Percentiles rank a stretch among this genome's conserved stretches.
phyloP scores from a whole-genome alignment of 768 basidiomycete species.

The Mycena leptocephala region DNA sequence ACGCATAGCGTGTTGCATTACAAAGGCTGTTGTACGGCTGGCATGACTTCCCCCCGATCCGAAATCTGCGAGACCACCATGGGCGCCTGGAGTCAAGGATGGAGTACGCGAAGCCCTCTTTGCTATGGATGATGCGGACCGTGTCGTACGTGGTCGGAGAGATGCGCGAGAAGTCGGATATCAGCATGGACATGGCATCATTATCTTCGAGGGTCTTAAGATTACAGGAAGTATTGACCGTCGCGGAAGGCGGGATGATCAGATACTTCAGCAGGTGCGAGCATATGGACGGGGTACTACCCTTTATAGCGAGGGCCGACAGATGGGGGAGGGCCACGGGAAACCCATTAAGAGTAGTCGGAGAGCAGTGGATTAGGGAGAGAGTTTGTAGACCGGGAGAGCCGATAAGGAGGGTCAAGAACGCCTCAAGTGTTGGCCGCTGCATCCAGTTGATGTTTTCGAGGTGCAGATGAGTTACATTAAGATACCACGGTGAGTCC shows the following conservation, averaged over 20 bases:
- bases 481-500: conserved; percentile 25
- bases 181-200: neutral
- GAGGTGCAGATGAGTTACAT: conserved; percentile 31
- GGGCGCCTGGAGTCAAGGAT: conserved; percentile 25
- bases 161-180: neutral
- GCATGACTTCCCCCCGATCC: conserved; percentile 6
- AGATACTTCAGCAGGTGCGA: neutral
- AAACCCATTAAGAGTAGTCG: conserved; percentile 17
- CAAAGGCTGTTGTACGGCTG: neutral
- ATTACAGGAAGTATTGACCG: neutral
- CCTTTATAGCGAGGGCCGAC: neutral
- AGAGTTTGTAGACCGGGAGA: conserved; percentile 23
- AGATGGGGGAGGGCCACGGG: conserved; percentile 25
- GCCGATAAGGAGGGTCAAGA: conserved; percentile 2
- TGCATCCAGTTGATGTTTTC: neutral
- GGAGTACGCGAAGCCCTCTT: neutral
- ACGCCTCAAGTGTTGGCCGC: conserved; percentile 14
- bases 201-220: neutral
- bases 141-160: conserved; percentile 25
- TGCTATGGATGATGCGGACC: conserved; percentile 29
- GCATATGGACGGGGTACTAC: neutral
- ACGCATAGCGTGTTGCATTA: neutral
- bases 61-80: conserved; percentile 13
- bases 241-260: conserved; percentile 13
- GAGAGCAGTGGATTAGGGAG: conserved; percentile 13